Conservation (phyloP, 2,329 filamentous ascomycete species). For the Calonectria hawksworthii region DNA sequence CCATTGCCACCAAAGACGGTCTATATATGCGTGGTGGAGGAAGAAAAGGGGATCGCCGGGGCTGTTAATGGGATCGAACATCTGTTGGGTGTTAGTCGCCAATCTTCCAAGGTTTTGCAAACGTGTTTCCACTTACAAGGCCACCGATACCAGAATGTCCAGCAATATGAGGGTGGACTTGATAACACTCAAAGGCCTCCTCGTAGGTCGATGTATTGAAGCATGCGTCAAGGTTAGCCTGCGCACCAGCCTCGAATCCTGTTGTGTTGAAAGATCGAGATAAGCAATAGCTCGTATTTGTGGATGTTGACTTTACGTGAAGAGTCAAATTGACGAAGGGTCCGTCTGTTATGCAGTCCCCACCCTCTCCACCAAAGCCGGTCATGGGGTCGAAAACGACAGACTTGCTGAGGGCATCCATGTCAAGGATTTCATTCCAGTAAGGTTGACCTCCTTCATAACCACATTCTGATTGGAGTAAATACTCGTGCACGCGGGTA, state of each 20-base stretch:
- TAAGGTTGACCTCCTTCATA: constrained; percentile 28
- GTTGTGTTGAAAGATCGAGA: constrained; percentile 7
- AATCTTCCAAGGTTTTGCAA: background rate
- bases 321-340: constrained; percentile 24
- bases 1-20: no score
- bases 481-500: constrained; percentile 20
- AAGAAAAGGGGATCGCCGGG: constrained; percentile 27
- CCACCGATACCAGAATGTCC: constrained; percentile 27
- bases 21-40: constrained; percentile 33
- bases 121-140: constrained; percentile 3
- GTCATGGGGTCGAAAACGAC: constrained; percentile 17
- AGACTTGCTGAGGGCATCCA: constrained; percentile 1
- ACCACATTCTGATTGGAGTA: constrained; percentile 22
- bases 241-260: constrained; percentile 10
- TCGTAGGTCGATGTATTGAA: constrained; percentile 14
- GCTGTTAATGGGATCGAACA: constrained; percentile 15
- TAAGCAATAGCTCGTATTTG: constrained; percentile 4
- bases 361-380: constrained; percentile 18
- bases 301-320: constrained; percentile 15
- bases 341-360: constrained; percentile 21
- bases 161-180: constrained; percentile 17
- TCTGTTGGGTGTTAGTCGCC: background rate
- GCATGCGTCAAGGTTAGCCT: constrained; percentile 21
- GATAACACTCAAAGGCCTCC: constrained; percentile 25
- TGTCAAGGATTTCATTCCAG: constrained; percentile 24